Conservation (phyloP, 176 grass and related monocot species). For the Oryza rufipogon region DNA sequence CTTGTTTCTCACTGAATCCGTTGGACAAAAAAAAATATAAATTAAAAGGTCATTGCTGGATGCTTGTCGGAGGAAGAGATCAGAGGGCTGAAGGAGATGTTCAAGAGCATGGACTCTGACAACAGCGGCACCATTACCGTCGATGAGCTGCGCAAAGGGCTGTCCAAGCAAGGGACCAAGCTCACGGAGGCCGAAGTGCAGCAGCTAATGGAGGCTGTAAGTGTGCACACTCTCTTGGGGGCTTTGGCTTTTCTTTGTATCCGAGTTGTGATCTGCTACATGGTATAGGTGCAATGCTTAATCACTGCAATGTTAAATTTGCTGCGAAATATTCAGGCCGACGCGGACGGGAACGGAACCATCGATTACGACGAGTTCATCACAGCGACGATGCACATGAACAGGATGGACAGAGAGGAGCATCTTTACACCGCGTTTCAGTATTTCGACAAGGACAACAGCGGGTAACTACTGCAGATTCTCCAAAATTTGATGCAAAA, state of each 20-base stretch:
- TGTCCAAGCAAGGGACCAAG: constrained; percentile 80
- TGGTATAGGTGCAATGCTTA: background rate
- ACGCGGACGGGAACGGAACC: constrained; percentile 77
- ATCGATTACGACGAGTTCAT: constrained; percentile 94
- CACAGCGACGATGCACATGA: constrained; percentile 93
- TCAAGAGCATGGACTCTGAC: constrained; percentile 82
- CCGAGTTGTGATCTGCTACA: background rate
- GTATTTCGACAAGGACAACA: constrained; percentile 90
- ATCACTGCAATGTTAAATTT: background rate
- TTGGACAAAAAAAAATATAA: background rate
- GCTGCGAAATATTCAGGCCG: constrained; percentile 49
- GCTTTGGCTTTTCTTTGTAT: background rate
- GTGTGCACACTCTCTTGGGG: background rate
- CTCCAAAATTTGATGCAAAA: background rate
- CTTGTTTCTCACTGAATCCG: background rate
- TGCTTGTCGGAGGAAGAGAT: constrained; percentile 92
- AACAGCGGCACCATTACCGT: constrained; percentile 87
- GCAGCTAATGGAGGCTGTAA: constrained; percentile 86
- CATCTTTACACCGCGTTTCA: constrained; percentile 86
- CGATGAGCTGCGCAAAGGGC: constrained; percentile 65
- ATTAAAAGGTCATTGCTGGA: constrained; percentile 66
- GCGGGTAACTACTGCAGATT: constrained; percentile 49
- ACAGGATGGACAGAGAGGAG: constrained; percentile 83
- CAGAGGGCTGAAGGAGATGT: constrained; percentile 84
- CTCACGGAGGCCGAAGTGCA: constrained; percentile 70